Evolutionary conservation across 2,329 filamentous ascomycete genomes (phyloP).

Genomic region (Epichloe coenophiala): DNA sequence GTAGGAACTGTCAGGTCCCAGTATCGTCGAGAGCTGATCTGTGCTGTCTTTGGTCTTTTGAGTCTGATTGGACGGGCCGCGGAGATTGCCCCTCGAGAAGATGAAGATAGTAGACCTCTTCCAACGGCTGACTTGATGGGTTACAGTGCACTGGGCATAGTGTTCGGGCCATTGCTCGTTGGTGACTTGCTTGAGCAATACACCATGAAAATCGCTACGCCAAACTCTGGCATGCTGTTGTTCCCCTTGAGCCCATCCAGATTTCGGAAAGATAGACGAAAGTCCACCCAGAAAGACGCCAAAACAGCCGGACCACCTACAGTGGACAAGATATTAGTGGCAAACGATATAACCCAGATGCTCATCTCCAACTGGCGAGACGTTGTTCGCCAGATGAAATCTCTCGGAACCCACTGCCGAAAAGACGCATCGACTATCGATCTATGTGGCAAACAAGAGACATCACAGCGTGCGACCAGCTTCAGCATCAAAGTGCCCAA

Average conservation of each 20-base stretch:
- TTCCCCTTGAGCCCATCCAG: constrained; percentile 27
- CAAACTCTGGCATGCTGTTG: constrained; percentile 27
- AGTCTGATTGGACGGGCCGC: constrained; percentile 45
- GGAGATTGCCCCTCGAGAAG: constrained; percentile 38
- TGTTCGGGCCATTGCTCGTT: constrained; percentile 52
- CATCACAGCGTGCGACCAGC: neutral
- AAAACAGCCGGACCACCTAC: constrained; percentile 12
- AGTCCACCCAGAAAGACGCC: constrained; percentile 7
- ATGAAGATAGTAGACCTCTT: constrained; percentile 35
- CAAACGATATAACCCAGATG: constrained; percentile 50
- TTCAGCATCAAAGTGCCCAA: neutral
- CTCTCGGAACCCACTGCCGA: constrained; percentile 21
- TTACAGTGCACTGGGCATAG: constrained; percentile 46
- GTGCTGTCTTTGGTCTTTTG: constrained; percentile 52
- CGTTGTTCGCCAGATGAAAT: constrained; percentile 45
- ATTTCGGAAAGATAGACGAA: constrained; percentile 16
- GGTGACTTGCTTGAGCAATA: constrained; percentile 43
- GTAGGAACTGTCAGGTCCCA: constrained; percentile 45
- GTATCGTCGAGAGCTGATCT: constrained; percentile 49
- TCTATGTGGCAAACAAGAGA: constrained; percentile 2
- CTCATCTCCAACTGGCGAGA: constrained; percentile 52
- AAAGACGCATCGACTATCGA: constrained; percentile 10
- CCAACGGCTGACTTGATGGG: constrained; percentile 49
- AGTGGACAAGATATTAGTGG: constrained; percentile 43
- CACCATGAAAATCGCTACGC: constrained; percentile 30